Percentiles rank a stretch among this genome's conserved stretches.
phyloP scores from a whole-genome alignment of 495 filamentous ascomycete genomes.

The Penicillium ochrochloron region DNA sequence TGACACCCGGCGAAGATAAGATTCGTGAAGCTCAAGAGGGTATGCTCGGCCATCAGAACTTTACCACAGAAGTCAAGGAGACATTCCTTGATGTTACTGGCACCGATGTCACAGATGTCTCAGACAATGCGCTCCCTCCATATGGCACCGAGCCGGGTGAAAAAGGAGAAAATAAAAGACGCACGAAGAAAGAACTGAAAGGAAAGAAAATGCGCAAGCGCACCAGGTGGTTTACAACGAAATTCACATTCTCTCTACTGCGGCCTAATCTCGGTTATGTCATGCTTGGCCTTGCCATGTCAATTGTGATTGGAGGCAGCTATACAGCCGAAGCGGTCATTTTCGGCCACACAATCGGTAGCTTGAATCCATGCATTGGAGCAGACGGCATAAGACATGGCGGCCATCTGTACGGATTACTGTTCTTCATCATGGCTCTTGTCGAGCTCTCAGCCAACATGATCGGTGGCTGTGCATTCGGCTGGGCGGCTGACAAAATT shows the following conservation, averaged over 20 bases:
- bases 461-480: conserved; percentile 51
- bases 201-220: conserved; percentile 24
- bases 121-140: conserved; percentile 16
- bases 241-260: conserved; percentile 31
- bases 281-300: conserved; percentile 38
- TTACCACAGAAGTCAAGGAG: conserved; percentile 24
- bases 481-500: conserved; percentile 56
- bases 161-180: conserved; percentile 19
- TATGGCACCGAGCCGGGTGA: conserved; percentile 3
- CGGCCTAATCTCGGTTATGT: conserved; percentile 41
- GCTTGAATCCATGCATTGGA: conserved; percentile 44
- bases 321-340: conserved; percentile 55
- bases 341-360: conserved; percentile 53
- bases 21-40: conserved; percentile 20
- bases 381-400: conserved; percentile 39
- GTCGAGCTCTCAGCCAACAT: conserved; percentile 57
- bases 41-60: background rate
- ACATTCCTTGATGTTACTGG: conserved; percentile 23
- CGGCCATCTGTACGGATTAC: conserved; percentile 54
- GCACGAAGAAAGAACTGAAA: conserved; percentile 19
- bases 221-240: conserved; percentile 31
- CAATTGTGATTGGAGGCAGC: conserved; percentile 47
- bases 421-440: conserved; percentile 59
- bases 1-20: conserved; percentile 11
- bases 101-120: conserved; percentile 24